Percentiles rank a stretch among this genome's conserved stretches.
phyloP scores from a whole-genome alignment of 2,329 filamentous ascomycete genomes.

The Talaromyces sp. region DNA sequence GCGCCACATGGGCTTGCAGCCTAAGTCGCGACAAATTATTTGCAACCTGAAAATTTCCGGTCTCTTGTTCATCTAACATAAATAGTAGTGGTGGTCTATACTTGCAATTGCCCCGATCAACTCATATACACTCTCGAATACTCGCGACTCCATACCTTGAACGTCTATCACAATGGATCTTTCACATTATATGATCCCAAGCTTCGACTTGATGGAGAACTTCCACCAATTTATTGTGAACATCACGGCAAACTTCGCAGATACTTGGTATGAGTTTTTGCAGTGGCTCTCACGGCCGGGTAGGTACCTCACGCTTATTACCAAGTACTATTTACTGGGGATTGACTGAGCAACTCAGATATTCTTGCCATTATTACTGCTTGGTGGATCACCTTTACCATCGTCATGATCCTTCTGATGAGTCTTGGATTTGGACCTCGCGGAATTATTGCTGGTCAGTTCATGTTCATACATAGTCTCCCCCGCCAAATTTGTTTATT shows the following conservation, averaged over 20 bases:
- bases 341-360: not conserved
- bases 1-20: not conserved
- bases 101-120: not conserved
- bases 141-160: not conserved
- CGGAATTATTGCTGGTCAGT: not conserved
- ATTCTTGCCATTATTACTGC: not conserved
- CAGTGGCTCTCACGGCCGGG: not conserved
- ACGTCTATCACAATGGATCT: not conserved
- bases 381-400: slow-evolving; percentile 2
- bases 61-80: not conserved
- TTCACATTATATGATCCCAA: not conserved
- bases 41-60: not conserved
- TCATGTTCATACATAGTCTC: too few species aligned
- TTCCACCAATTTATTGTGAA: not conserved
- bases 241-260: not conserved
- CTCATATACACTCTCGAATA: not conserved
- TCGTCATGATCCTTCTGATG: not conserved
- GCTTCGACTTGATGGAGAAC: not conserved
- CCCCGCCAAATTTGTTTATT: not conserved
- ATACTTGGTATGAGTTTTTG: not conserved
- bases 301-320: not conserved
- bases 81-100: not conserved
- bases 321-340: not conserved
- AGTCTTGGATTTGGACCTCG: not conserved
- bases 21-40: not conserved